Evolutionary conservation across 2,329 filamentous ascomycete genomes (phyloP).

Genomic region (Helotiales sp.): DNA sequence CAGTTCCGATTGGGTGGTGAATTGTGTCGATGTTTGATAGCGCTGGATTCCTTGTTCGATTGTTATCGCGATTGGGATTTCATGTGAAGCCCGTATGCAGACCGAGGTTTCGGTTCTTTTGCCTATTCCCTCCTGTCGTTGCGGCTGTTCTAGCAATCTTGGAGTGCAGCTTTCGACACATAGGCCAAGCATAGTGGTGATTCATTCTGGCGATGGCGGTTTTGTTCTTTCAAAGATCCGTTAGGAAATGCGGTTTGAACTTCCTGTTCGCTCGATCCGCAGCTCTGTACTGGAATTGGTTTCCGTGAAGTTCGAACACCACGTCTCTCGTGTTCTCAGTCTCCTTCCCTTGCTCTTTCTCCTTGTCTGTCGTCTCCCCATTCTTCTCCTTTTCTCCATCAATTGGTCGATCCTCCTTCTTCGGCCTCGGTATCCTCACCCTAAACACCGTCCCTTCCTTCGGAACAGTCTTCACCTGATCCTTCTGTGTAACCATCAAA

Average conservation of each 20-base stretch:
- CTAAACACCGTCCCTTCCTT: conserved; percentile 89
- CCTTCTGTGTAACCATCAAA: conserved; percentile 73
- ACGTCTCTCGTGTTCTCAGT: conserved; percentile 46
- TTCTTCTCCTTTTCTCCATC: conserved; percentile 24
- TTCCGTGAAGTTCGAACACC: conserved; percentile 82
- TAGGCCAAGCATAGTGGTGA: too few relatives aligned
- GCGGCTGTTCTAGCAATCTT: too few relatives aligned
- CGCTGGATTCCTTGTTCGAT: too few relatives aligned
- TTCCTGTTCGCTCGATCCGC: conserved; percentile 87
- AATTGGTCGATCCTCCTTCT: conserved; percentile 20
- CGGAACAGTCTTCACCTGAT: conserved; percentile 75
- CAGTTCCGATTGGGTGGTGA: too few relatives aligned
- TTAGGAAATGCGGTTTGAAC: conserved; percentile 81
- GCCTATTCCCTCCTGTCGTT: too few relatives aligned
- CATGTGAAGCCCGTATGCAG: too few relatives aligned
- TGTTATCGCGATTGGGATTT: too few relatives aligned
- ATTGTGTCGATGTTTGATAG: too few relatives aligned
- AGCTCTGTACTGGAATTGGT: conserved; percentile 80
- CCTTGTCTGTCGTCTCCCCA: conserved; percentile 17
- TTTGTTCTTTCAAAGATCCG: conserved; percentile 60
- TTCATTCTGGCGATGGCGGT: neutral
- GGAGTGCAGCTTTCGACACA: too few relatives aligned
- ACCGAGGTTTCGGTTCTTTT: too few relatives aligned
- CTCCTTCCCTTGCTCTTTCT: conserved; percentile 12
- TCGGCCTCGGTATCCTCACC: conserved; percentile 60